Evolutionary conservation across 371 early-diverging fungal species (phyloP), one percentile per base, ranked within the genome.

Genomic region (Haplosporangium sp.): DNA sequence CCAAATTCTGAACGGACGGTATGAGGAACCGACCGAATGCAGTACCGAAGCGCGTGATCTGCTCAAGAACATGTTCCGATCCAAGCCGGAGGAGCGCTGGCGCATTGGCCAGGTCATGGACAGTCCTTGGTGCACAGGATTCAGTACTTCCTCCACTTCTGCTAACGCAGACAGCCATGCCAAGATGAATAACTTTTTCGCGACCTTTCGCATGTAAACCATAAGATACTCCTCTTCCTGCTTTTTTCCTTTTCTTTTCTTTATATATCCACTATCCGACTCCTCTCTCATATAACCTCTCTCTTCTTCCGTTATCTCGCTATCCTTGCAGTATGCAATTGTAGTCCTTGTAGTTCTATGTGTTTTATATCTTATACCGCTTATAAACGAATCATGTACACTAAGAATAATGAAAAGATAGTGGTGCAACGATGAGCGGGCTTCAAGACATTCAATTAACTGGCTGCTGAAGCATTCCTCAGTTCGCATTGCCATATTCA

Each of bases 1-100:
- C 67, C 87, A 84, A 62, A 94, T 95, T 51, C 81, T 89, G 64
- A 82, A 84, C 14, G 88, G 87, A 8, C 63, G 81, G 40, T 89
- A 85, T 73, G 82, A 83, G 12, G 75, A 83, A 29, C 85, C 85
- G 5, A 41, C 42, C 1, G 69, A 58, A 8, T 58, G 72, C 40
- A 72, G 73, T 29, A 55, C 61, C 1, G 73, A 72, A 51, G 72
- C 69, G 9, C 55, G 50, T 0, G 61, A 67, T 60, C 46, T 77
- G 23, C 62, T 72, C n/a, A 62, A 60, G 57, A 59, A 64, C 23
- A 72, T 72, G 79, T 65, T 72, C 50, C 52, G 68, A 21, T 42
- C 68, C 38, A 71, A 72, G 43, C 72, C 79, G 0, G 72, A 72
- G n/a, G 72, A 77, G 8, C 64, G 79, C 8, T 77, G 79, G 79